Percentiles rank a stretch among this genome's conserved stretches.
Conservation (phyloP, 441 rosid species). For the Erodium texanum region DNA sequence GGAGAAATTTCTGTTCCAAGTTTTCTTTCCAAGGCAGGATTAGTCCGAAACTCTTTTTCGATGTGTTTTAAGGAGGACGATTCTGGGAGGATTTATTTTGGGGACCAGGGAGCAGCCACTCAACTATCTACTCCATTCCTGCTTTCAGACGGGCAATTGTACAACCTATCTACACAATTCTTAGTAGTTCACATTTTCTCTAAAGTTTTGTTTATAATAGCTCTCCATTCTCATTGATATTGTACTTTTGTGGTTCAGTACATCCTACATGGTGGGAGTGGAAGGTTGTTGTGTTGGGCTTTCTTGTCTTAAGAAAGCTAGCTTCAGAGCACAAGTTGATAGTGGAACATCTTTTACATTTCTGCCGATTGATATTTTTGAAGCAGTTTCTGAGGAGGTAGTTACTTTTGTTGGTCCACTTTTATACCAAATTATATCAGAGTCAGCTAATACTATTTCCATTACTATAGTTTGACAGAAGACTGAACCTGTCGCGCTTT, state of each 20-base stretch:
- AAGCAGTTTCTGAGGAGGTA: constrained; percentile 53
- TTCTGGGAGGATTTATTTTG: constrained; percentile 71
- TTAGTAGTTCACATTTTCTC: constrained; percentile 7
- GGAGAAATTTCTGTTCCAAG: constrained; percentile 70
- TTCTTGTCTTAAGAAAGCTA: constrained; percentile 51
- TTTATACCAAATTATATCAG: neutral
- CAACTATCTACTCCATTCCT: constrained; percentile 60
- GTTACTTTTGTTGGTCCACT: constrained; percentile 8
- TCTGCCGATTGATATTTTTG: constrained; percentile 48
- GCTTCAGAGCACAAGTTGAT: constrained; percentile 51
- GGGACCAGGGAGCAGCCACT: constrained; percentile 54
- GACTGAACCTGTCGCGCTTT: constrained; percentile 39
- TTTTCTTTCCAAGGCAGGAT: constrained; percentile 63
- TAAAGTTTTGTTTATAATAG: neutral
- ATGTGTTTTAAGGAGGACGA: constrained; percentile 69
- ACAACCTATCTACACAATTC: constrained; percentile 19
- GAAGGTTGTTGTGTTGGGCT: constrained; percentile 55
- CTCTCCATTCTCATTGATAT: constrained; percentile 6
- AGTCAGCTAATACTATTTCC: constrained; percentile 13
- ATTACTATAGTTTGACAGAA: constrained; percentile 43
- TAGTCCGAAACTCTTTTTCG: constrained; percentile 61
- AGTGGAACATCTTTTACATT: constrained; percentile 76
- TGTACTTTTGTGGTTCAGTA: constrained; percentile 31
- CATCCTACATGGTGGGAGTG: constrained; percentile 54
- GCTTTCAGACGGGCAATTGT: constrained; percentile 50